Percentiles rank a stretch among this genome's conserved stretches.
phyloP scores from a whole-genome alignment of 257 asterid genomes.

The Solanum paucissectum region DNA sequence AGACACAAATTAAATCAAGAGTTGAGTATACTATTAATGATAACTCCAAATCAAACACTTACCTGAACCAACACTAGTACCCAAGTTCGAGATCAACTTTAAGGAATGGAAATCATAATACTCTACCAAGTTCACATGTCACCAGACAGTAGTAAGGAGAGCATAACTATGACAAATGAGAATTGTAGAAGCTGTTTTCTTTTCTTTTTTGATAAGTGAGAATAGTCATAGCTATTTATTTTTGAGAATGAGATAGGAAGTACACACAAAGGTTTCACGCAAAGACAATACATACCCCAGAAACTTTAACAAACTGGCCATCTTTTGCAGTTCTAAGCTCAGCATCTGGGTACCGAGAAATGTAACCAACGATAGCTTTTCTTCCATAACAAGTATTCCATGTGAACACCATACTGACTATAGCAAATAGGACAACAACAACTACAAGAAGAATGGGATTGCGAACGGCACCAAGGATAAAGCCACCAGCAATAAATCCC shows the following conservation, averaged over 20 bases:
- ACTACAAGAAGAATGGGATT: slow-evolving; percentile 57
- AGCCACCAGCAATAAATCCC: slow-evolving; percentile 93
- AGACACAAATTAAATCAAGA: not conserved
- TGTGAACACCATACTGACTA: slow-evolving; percentile 36
- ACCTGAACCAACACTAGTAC: not conserved
- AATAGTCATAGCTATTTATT: not conserved
- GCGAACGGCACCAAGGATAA: slow-evolving; percentile 72
- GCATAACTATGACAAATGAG: not conserved
- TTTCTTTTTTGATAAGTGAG: not conserved
- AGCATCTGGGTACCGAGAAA: slow-evolving; percentile 58
- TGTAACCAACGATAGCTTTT: slow-evolving; percentile 51
- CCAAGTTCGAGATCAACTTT: not conserved
- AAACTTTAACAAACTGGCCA: slow-evolving; percentile 83
- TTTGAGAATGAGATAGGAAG: not conserved
- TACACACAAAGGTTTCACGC: not conserved
- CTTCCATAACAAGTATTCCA: slow-evolving; percentile 84
- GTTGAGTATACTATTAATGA: not conserved
- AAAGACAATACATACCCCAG: slow-evolving; percentile 56
- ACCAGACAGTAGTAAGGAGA: not conserved
- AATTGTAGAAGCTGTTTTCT: not conserved
- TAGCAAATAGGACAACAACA: slow-evolving; percentile 34
- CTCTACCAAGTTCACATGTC: not conserved
- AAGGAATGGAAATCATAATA: not conserved
- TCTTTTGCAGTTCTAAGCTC: slow-evolving; percentile 76
- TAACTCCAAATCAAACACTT: not conserved